Base-by-base conservation (phyloP, 345 rosid species). In the Eucalyptus sideroxylon region DNA sequence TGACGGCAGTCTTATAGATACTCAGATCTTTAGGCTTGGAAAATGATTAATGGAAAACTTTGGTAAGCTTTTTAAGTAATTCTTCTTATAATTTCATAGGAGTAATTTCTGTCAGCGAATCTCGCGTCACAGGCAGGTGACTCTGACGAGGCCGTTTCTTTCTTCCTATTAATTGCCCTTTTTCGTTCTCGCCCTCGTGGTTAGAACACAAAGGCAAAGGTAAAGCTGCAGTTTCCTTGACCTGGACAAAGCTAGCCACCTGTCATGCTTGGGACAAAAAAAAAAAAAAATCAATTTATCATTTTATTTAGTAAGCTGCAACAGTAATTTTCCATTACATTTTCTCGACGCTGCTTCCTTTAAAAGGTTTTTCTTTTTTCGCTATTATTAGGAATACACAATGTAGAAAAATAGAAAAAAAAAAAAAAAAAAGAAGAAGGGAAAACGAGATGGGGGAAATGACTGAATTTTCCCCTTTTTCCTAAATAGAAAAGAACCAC, bases 1-100 rank as follows among this genome's bases (percentile, higher is more conserved):
- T 0, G 27, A 6, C 9, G 21, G 2, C 1, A 3, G 13, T 21
- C 8, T 7, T 7, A 11, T 3, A 2, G 2, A 37, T 4, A 6
- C 26, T 19, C 4, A 1, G 27, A 37, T 72, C 6, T 3, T 16
- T 11, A 24, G 27, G 47, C 14, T 37, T 1, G 3, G 47, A 19
- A 37, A 77, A 37, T 21, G 47, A 37, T 77, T 19, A 11, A 77
- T 9, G 45, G 45, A 2, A 24, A 9, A 37, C 15, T 37, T 37
- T 37, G 83, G 45, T 21, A 12, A 37, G 45, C 24, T 26, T 34
- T 21, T 21, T 60, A 11, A 6, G 19, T n/a, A n/a, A n/a, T n/a
- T 15, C 37, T 65, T n/a, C 17, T 65, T n/a, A 65, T 65, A 56
- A 56, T 24, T 56, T 1, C 30, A 24, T 24, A 4, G 30, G 3